These are phyloP conservation scores for Lumnitzera racemosa DNA, from an alignment of 345 rosid genomes.

Conservation along the genomic window DNA sequence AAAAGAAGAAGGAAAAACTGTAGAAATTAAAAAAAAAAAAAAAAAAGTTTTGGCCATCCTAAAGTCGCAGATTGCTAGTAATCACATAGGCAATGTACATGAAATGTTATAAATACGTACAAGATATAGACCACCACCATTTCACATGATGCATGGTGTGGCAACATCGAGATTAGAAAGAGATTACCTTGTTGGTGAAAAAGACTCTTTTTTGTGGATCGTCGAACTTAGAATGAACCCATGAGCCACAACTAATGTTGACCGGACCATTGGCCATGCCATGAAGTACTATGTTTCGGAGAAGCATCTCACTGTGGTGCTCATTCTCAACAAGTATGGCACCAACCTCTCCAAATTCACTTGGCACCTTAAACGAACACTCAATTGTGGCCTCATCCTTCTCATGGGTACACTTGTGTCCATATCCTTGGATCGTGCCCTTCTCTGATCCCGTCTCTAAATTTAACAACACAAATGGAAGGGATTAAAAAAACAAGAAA, in stretches of 20 bases:
- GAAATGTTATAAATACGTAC: no score
- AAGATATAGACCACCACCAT: no score
- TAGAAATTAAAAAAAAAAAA: no score
- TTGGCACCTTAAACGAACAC: not conserved
- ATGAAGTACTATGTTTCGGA: constrained; percentile 33
- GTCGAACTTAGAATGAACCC: constrained; percentile 45
- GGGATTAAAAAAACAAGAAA: no score
- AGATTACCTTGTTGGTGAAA: constrained; percentile 40
- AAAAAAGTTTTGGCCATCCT: no score
- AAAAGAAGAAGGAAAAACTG: no score
- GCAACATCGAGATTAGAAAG: no score
- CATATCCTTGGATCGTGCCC: not conserved
- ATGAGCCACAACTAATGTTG: constrained; percentile 35
- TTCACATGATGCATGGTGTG: no score
- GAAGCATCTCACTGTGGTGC: constrained; percentile 46
- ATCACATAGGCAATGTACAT: no score
- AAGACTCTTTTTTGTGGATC: constrained; percentile 40
- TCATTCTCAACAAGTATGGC: constrained; percentile 55
- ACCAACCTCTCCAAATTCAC: constrained; percentile 16
- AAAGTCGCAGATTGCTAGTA: no score
- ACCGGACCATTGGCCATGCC: constrained; percentile 20
- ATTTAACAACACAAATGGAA: no score
- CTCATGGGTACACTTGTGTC: not conserved
- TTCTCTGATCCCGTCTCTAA: no score
- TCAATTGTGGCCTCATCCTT: not conserved